A percentile compares a stretch with the other conserved stretches of the same genome.
Conservation (phyloP, 1,284 basidiomycete species). For the Leccinum griseonigrum region DNA sequence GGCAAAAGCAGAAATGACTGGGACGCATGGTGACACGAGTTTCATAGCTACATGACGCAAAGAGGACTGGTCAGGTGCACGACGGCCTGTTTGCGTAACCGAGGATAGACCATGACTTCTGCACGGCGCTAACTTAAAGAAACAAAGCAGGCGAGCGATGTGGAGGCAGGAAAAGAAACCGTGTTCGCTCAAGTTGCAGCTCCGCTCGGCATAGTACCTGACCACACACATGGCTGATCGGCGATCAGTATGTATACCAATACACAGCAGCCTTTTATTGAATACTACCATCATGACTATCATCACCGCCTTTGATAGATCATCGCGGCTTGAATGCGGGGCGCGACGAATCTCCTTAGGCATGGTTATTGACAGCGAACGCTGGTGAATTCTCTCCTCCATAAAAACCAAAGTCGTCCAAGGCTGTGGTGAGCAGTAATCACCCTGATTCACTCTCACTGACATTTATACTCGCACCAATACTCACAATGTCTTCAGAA, state of each 20-base stretch:
- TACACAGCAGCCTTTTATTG: neutral
- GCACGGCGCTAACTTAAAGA: too few relatives aligned
- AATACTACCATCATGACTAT: neutral
- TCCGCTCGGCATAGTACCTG: neutral
- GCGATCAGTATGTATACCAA: neutral
- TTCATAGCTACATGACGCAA: neutral
- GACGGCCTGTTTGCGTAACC: neutral
- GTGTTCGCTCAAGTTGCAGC: neutral
- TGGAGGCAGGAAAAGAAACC: too few relatives aligned
- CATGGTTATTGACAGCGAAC: neutral
- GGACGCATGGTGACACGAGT: neutral
- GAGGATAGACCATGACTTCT: neutral
- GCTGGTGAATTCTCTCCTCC: neutral
- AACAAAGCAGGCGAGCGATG: too few relatives aligned
- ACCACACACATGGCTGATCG: neutral
- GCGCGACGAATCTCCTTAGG: neutral
- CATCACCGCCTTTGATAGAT: neutral
- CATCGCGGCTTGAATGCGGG: neutral
- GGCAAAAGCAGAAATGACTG: neutral
- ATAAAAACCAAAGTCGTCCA: neutral
- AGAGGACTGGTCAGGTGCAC: neutral
- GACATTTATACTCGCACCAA: neutral
- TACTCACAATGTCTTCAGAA: slow-evolving; percentile 5
- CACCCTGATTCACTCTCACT: neutral
- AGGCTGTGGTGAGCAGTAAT: neutral